Evolutionary conservation across 2,329 filamentous ascomycete genomes (phyloP).

Genomic region (Aspergillus sp.): DNA sequence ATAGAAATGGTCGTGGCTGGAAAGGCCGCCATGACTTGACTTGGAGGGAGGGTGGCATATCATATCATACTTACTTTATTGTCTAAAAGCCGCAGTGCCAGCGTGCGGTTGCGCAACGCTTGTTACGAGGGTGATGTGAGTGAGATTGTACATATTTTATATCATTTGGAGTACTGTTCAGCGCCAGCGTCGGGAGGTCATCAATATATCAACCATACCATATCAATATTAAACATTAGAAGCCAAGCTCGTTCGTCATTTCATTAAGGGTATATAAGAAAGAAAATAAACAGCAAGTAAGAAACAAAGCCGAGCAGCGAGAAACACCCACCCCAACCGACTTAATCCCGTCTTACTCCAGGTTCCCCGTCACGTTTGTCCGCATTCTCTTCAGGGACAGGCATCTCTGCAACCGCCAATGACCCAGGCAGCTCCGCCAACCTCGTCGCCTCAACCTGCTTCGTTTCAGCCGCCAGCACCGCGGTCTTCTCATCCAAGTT

Average conservation of each 20-base stretch:
- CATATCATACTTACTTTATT: constrained; percentile 6
- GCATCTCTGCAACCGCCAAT: constrained; percentile 2
- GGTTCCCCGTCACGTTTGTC: not conserved
- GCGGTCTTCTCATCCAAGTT: not conserved
- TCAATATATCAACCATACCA: constrained; percentile 9
- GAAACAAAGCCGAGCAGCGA: not conserved
- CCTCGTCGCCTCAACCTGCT: not conserved
- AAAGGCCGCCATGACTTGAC: not conserved
- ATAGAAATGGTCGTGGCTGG: constrained; percentile 8
- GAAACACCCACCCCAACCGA: not conserved
- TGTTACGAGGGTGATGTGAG: constrained; percentile 10
- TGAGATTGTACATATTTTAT: constrained; percentile 13
- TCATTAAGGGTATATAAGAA: not conserved
- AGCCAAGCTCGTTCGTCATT: not conserved
- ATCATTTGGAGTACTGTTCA: constrained; percentile 18
- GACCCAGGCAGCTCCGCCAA: constrained; percentile 7
- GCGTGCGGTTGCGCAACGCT: constrained; percentile 9
- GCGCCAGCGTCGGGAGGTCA: constrained; percentile 21
- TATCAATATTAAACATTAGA: constrained; percentile 1
- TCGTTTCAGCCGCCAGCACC: not conserved
- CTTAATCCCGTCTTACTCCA: not conserved
- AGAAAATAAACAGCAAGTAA: not conserved
- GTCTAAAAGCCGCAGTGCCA: constrained; percentile 10
- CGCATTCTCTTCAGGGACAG: not conserved
- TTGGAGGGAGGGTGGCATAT: not conserved